Evolutionary conservation across 192 early-diverging fungal genomes (phyloP).

Genomic region (Backusella tarrabulga): DNA sequence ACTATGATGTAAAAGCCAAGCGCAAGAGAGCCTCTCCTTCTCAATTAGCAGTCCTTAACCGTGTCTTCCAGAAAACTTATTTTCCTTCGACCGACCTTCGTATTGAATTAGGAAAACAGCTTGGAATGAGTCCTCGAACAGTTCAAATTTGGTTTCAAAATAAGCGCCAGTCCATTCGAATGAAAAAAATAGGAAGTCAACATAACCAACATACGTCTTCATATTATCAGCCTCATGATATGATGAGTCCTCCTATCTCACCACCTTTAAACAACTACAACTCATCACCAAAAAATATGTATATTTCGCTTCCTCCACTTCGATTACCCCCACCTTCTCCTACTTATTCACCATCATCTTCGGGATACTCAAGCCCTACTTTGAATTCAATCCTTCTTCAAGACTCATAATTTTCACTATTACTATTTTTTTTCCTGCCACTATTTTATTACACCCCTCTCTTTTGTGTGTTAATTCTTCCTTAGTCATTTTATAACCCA

Average conservation of each 20-base stretch:
- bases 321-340: not conserved
- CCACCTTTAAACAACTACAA: not conserved
- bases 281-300: not conserved
- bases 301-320: not conserved
- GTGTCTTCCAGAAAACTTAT: constrained; percentile 61
- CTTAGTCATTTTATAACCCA: not conserved
- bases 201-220: not conserved
- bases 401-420: not conserved
- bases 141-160: constrained; percentile 97
- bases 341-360: not conserved
- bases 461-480: not conserved
- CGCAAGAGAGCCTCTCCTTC: constrained; percentile 49
- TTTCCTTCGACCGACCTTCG: constrained; percentile 76
- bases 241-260: not conserved
- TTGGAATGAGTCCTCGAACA: constrained; percentile 82
- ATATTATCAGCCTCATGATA: not conserved
- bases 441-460: not conserved
- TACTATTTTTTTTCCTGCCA: not conserved
- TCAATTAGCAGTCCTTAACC: constrained; percentile 55
- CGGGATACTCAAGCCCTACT: not conserved
- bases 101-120: constrained; percentile 59
- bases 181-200: not conserved
- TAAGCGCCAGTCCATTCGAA: constrained; percentile 56
- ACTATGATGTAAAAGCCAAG: constrained; percentile 28
- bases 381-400: not conserved